Evolutionary conservation across 75 land plant genomes (phyloP).

Genomic region (Adiantum capillusveneris): DNA sequence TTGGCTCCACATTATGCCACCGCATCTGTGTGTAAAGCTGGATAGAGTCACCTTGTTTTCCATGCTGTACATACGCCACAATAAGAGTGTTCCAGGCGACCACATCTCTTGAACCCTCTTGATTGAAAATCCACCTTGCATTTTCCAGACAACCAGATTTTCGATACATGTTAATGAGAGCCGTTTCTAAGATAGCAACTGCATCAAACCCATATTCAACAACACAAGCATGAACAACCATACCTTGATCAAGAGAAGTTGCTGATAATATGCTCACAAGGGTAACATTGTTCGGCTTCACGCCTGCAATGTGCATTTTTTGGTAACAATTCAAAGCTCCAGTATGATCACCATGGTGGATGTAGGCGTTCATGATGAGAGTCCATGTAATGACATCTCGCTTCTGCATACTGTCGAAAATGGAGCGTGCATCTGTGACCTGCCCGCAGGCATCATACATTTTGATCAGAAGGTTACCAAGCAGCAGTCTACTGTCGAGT

Average conservation of each 20-base stretch:
- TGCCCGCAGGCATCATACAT: neutral
- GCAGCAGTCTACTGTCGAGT: neutral
- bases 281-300: conserved; percentile 38
- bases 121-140: conserved; percentile 2
- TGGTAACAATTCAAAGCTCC: conserved; percentile 28
- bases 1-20: conserved; percentile 10
- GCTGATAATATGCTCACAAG: conserved; percentile 12
- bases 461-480: neutral
- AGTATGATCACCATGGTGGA: conserved; percentile 25
- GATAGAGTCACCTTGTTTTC: conserved; percentile 7
- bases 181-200: conserved; percentile 8
- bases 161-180: conserved; percentile 18
- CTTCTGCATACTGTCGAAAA: conserved; percentile 25
- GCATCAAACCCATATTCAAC: conserved; percentile 13
- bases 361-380: conserved; percentile 38
- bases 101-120: conserved; percentile 9
- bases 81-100: conserved; percentile 22
- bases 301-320: conserved; percentile 19
- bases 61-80: conserved; percentile 13
- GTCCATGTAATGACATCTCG: conserved; percentile 48
- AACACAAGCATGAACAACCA: conserved; percentile 22
- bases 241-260: conserved; percentile 9
- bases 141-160: conserved; percentile 8
- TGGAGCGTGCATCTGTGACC: conserved; percentile 4
- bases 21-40: conserved; percentile 11